Conservation (phyloP, 2,329 filamentous ascomycete species). For the Aspergillus terreus region DNA sequence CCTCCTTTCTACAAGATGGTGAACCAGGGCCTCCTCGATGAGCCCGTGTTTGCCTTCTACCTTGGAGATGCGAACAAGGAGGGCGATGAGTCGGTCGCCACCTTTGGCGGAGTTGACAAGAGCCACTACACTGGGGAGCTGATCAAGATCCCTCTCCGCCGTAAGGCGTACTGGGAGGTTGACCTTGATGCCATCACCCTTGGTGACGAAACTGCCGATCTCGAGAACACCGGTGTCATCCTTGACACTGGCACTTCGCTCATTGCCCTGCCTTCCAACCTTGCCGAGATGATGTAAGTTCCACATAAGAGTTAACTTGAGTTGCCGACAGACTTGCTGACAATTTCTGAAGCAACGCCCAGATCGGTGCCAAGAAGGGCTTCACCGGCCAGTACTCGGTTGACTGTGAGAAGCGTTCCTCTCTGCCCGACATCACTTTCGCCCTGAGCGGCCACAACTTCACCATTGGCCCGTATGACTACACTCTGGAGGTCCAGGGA, state of each 20-base stretch:
- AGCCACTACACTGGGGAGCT: conserved; percentile 80
- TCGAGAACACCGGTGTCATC: conserved; percentile 93
- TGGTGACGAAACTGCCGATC: conserved; percentile 78
- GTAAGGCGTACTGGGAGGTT: conserved; percentile 99
- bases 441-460: conserved; percentile 89
- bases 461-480: conserved; percentile 82
- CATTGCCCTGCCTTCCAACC: conserved; percentile 84
- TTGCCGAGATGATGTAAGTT: conserved; percentile 80
- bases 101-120: conserved; percentile 85
- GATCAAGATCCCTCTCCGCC: conserved; percentile 87
- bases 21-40: conserved; percentile 82
- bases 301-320: background rate
- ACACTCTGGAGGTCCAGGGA: conserved; percentile 91
- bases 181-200: conserved; percentile 90
- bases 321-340: conserved; percentile 8
- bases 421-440: conserved; percentile 87
- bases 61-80: conserved; percentile 71
- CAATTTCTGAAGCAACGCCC: conserved; percentile 63
- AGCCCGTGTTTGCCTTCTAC: conserved; percentile 96
- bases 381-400: conserved; percentile 96
- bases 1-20: conserved; percentile 97
- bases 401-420: conserved; percentile 79
- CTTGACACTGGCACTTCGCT: conserved; percentile 98
- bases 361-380: conserved; percentile 97
- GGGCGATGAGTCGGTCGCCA: conserved; percentile 74